Evolutionary conservation across 2,329 filamentous ascomycete species (phyloP), one percentile per base, ranked within the genome.

Genomic region (Pseudogymnoascus sp.): DNA sequence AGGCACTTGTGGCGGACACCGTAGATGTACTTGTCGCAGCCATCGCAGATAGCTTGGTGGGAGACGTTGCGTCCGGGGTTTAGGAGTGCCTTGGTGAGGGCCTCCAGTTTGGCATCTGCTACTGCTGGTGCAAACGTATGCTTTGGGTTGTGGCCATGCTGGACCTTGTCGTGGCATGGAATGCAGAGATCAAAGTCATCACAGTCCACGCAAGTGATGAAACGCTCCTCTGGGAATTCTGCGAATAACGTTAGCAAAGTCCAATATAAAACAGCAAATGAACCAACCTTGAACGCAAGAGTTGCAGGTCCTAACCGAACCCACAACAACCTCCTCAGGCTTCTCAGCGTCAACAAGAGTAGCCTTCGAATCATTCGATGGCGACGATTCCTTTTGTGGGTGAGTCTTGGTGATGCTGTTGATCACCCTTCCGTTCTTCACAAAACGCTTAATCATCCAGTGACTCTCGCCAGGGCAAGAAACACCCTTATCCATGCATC

Each of bases 1-100:
- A 97, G 80, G 74, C 94, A 99, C 81, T 99, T 99, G 83, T 97
- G 88, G 67, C 94, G 93, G 62, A 96, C 81, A 68, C 94, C 95
- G 67, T 82, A 80, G 69, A 99, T 94, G 73, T 85, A 86, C 81
- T 84, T 88, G 69, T 97, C 90, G 73, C 95, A 99, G 39, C 90
- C 90, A 77, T 99, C 94, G 71, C 94, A 99, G 65, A 97, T 86
- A 64, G 95, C 94, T 63, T 89, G 86, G 77, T 99, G 94, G 63
- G 82, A 79, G 69, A 86, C 81, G 73, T 90, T 90, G 64, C 93
- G 89, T 66, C 94, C 93, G 35, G 93, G 84, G 35, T 80, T 79
- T 71, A 96, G 87, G 67, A 90, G 87, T 64, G 80, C 79, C 64
- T 82, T 77, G 62, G 92, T 83, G 60, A 86, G 70, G 30, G 78